Base-by-base conservation (phyloP, 495 filamentous ascomycete species). In the Glonium stellatum region DNA sequence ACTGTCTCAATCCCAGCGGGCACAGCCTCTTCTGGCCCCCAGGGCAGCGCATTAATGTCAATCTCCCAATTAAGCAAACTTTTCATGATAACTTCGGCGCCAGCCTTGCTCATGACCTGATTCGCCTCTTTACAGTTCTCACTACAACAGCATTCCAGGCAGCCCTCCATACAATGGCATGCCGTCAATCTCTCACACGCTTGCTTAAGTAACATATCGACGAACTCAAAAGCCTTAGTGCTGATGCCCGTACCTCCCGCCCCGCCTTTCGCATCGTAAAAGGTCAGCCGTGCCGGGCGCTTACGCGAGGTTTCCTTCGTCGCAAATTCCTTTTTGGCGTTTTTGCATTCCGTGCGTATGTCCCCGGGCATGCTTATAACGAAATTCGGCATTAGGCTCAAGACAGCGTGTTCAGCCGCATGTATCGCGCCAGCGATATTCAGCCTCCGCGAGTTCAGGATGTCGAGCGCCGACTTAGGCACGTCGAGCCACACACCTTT, bases 401-500 rank as follows among this genome's bases (percentile, higher is more conserved):
- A 78, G 55, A 97, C 76, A 1, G 90, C 91, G 64, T 98, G 93
- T 71, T 97, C 88, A 18, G 93, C 93, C 0, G 91, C 91, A 70
- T 97, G 93, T 62, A 98, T 97, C 0, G 89, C 90, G 0, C 83
- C 93, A 0, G 91, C 93, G 23, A 92, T 77, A 71, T 96, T 90
- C 18, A 97, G 80, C 1, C 81, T 76, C 10, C 83, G 79, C 1
- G 79, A 79, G 34, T 83, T 76, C 4, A 98, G 81, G 31, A 96
- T 90, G 8, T 89, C 82, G 13, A 98, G 83, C 0, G 90, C 91
- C 5, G 61, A 69, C 50, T 82, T 81, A 1, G 93, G 92, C 5
- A 98, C 84, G 67, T 97, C 92, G 22, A 98, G 83, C 93, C 93
- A 98, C 87, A 96, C 91, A 50, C 92, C 93, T 69, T 95, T 96